Base-by-base conservation (phyloP, 192 early-diverging fungal genomes). In the Coemansia sp. region DNA sequence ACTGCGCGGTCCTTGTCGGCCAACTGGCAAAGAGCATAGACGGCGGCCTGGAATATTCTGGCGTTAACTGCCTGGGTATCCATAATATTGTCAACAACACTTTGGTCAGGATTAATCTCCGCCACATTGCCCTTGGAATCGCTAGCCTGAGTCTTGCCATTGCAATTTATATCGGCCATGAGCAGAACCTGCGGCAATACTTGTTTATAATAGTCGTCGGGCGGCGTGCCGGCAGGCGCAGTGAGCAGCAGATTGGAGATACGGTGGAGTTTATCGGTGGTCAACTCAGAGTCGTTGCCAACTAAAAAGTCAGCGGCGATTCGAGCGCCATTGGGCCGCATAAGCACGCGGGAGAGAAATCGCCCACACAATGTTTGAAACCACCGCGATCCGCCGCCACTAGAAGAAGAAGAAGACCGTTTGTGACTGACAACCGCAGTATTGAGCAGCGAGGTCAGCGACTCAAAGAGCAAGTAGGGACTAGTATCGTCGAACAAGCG, bases 261-360 rank as follows among this genome's bases (percentile, higher is more conserved):
- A 18, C 75, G 78, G n/a, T 76, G 74, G 63, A 80, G 68, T 60
- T 80, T 80, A 24, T 64, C 65, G 5, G 74, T 46, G 3, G 70
- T 65, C 5, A 71, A 44, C 9, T 74, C 62, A n/a, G 84, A 80
- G 34, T 79, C 77, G 46, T 84, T 81, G 3, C 87, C 89, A 6
- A 89, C 83, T 36, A 93, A 84, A 71, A 89, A 94, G 62, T 93
- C 88, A 15, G 94, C 65, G 3, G 90, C 84, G 7, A 88, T 80
- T 9, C 76, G 84, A 0, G 90, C 86, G 12, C 94, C 94, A 36
- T 72, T 76, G 0, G 88, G 88, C 20, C 88, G 75, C 62, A 92
- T 74, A 15, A 95, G 55, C 36, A 93, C 86, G 33, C 89, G 87
- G 1, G 92, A 86, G 3, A 94, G 85, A 52, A 90, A 91, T 46